These are phyloP conservation scores for Alloascoidea africana DNA, from an alignment of 805 yeast species.

Conservation along the genomic window DNA sequence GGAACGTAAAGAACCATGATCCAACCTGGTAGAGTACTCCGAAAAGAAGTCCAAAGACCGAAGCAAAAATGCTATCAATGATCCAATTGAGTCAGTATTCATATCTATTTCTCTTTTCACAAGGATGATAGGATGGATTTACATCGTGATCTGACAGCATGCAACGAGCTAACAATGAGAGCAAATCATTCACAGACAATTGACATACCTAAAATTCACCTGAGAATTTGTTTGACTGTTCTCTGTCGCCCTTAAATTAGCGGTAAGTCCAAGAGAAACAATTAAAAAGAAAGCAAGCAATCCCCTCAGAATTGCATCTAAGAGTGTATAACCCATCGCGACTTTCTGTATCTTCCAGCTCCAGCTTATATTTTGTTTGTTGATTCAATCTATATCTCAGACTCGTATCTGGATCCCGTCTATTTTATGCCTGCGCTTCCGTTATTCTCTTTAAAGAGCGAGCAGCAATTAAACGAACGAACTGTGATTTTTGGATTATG, in stretches of 20 bases:
- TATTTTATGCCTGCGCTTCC: no score
- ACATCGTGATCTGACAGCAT: no score
- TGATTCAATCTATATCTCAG: no score
- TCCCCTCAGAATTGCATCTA: conserved; percentile 63
- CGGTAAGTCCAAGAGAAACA: conserved; percentile 75
- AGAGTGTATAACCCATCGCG: conserved; percentile 44
- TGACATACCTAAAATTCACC: conserved; percentile 52
- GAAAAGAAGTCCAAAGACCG: conserved; percentile 73
- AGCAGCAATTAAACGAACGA: no score
- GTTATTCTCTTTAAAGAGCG: no score
- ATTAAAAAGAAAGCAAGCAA: conserved; percentile 63
- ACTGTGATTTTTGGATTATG: no score
- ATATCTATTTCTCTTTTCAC: not conserved
- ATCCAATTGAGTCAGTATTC: not conserved
- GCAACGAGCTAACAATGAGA: no score
- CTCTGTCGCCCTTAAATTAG: conserved; percentile 68
- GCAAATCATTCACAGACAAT: no score
- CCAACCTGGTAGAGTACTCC: conserved; percentile 65
- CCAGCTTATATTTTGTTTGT: no score
- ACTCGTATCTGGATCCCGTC: no score
- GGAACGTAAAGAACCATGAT: conserved; percentile 62
- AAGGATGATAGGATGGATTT: no score
- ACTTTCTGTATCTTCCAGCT: no score
- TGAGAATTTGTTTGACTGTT: conserved; percentile 40
- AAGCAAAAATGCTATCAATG: conserved; percentile 44